These are phyloP conservation scores for Kodamaea leandrae DNA, from an alignment of 805 yeast species.

Conservation along the genomic window DNA sequence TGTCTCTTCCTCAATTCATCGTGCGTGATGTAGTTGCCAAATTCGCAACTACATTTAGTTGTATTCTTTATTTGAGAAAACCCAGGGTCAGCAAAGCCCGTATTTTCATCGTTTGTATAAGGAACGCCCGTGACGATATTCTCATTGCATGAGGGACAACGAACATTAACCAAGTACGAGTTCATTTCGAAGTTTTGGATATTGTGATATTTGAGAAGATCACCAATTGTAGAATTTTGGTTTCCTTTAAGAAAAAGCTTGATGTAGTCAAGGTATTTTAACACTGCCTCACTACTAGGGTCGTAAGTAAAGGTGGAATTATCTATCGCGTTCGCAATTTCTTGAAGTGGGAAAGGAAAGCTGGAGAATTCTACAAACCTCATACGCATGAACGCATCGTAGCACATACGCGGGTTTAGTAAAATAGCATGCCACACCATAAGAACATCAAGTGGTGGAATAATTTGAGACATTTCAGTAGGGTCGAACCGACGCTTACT, in stretches of 20 bases:
- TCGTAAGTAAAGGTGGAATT: conserved; percentile 13
- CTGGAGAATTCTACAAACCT: conserved; percentile 14
- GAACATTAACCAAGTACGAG: conserved; percentile 2
- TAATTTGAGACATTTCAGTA: background rate
- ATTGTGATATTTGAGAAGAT: background rate
- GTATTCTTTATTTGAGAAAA: conserved; percentile 1
- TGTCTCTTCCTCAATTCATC: background rate
- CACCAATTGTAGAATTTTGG: conserved; percentile 2
- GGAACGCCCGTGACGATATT: conserved; percentile 8
- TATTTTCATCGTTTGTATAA: conserved; percentile 10
- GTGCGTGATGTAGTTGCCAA: background rate
- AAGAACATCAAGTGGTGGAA: conserved; percentile 24
- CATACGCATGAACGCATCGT: conserved; percentile 17
- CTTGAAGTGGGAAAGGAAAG: conserved; percentile 21
- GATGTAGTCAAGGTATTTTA: background rate
- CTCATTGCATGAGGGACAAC: conserved; percentile 3
- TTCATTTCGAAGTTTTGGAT: background rate
- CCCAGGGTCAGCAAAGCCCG: conserved; percentile 17
- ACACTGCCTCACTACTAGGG: conserved; percentile 11
- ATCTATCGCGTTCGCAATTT: conserved; percentile 11
- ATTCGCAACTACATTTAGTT: background rate
- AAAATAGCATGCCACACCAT: conserved; percentile 25
- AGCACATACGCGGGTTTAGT: conserved; percentile 17
- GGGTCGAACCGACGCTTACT: background rate
- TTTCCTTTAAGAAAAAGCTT: background rate